Conservation (phyloP, 495 filamentous ascomycete species). For the Filosporella fistucella region DNA sequence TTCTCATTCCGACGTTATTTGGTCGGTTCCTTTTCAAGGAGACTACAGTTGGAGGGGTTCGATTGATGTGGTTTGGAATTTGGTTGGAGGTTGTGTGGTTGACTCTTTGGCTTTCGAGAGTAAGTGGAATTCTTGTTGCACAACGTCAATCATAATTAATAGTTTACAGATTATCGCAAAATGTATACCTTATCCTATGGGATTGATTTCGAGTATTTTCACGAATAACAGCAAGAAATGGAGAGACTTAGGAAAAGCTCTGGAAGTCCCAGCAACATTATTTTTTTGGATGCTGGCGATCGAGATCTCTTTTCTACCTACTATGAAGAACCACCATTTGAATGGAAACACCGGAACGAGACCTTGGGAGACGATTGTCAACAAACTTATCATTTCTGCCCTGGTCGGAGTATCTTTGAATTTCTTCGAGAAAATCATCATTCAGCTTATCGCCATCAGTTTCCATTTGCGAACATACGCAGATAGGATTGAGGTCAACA, state of each 20-base stretch:
- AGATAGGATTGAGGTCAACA: constrained; percentile 88
- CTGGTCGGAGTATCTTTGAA: constrained; percentile 81
- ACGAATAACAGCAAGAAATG: constrained; percentile 88
- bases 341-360: constrained; percentile 46
- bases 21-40: constrained; percentile 61
- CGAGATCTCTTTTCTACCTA: constrained; percentile 65
- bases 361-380: constrained; percentile 71
- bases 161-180: constrained; percentile 61
- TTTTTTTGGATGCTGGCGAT: constrained; percentile 94
- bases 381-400: constrained; percentile 81
- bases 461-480: constrained; percentile 92
- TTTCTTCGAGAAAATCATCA: constrained; percentile 87
- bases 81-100: constrained; percentile 95
- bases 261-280: constrained; percentile 80
- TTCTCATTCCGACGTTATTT: constrained; percentile 79
- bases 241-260: constrained; percentile 80
- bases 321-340: constrained; percentile 71
- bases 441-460: constrained; percentile 89
- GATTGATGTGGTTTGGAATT: constrained; percentile 85
- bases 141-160: neutral
- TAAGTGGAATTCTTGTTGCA: constrained; percentile 29
- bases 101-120: constrained; percentile 77
- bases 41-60: constrained; percentile 70
- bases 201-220: constrained; percentile 65
- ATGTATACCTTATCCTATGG: constrained; percentile 62